Evolutionary conservation across 768 basidiomycete genomes (phyloP), one percentile per base, ranked within the genome.

Genomic region (Cystofilobasidium capitatum): DNA sequence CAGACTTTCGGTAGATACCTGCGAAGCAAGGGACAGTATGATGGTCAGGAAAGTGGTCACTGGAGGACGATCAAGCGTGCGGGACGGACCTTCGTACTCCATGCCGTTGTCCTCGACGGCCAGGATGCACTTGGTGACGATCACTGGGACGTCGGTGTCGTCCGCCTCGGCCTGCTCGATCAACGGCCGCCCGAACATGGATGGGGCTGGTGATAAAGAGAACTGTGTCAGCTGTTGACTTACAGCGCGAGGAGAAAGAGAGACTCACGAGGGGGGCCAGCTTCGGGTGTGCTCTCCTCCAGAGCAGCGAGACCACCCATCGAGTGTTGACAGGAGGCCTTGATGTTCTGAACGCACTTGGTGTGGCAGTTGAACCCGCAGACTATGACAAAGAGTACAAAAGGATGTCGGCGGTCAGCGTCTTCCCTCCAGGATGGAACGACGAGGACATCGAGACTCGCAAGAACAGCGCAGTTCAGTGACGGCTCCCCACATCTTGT

Each of bases 401-500:
- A n/a, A 51, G 39, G 13, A 17, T 29, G 47, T 20, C 31, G 29
- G 62, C 36, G 20, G 33, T 40, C 17, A 31, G 49, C n/a, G n/a
- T n/a, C n/a, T n/a, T n/a, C n/a, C n/a, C n/a, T n/a, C n/a, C n/a
- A 26, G 3, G 33, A 62, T 35, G 31, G 31, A 51, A 36, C 24
- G 45, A 16, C 51, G 47, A 40, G 9, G 24, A n/a, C n/a, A n/a
- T n/a, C n/a, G n/a, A 17, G 13, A 81, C 90, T 75, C 74, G 91
- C 94, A 81, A 71, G 86, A 83, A 75, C 96, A 99, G 37, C 89
- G 86, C 62, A 89, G 81, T 74, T 80, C 80, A 49, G 93, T 91
- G 26, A 63, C 61, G n/a, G 92, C 84, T 9, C 94, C 94, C 92
- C 93, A 99, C 86, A 98, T 86, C 81, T 98, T 99, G 75, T 98